Percentiles rank a stretch among this genome's conserved stretches.
Evolutionary conservation across 371 early-diverging fungal species (phyloP).

Genomic region (Rozella allomycis): DNA sequence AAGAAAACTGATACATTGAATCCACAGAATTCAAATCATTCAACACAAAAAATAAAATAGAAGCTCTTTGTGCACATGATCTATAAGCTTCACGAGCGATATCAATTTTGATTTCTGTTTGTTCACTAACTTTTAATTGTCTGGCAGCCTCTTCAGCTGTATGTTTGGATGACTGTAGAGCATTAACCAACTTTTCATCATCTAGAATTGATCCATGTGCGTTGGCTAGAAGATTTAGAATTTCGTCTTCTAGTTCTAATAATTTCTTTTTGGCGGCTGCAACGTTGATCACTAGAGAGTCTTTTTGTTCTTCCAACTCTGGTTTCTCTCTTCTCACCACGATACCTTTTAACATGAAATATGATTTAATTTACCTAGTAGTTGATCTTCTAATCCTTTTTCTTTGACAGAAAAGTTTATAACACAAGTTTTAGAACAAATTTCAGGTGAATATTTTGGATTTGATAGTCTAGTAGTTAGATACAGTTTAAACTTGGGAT

Average conservation of each 20-base stretch:
- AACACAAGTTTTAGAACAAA: constrained; percentile 29
- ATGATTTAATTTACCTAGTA: too few species aligned
- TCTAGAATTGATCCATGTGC: constrained; percentile 32
- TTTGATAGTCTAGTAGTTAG: constrained; percentile 29
- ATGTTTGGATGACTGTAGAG: constrained; percentile 26
- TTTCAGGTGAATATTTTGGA: constrained; percentile 28
- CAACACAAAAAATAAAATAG: constrained; percentile 31
- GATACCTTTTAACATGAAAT: too few species aligned
- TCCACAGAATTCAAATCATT: constrained; percentile 24
- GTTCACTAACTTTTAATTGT: constrained; percentile 21
- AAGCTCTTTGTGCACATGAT: constrained; percentile 24
- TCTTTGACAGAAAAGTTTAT: constrained; percentile 35
- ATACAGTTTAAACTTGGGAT: constrained; percentile 25
- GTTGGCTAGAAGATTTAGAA: constrained; percentile 22
- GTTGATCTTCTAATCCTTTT: constrained; percentile 28
- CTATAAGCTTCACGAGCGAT: constrained; percentile 28
- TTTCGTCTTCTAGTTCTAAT: constrained; percentile 32
- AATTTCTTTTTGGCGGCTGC: constrained; percentile 22
- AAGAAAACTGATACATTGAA: constrained; percentile 32
- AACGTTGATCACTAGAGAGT: constrained; percentile 18
- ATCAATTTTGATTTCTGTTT: constrained; percentile 31
- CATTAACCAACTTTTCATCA: constrained; percentile 27
- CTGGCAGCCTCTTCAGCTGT: constrained; percentile 24
- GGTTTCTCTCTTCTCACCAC: constrained; percentile 24
- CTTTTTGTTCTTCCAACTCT: constrained; percentile 32